A percentile compares a stretch with the other conserved stretches of the same genome.
Evolutionary conservation across 1,139 yeast species (phyloP).

Genomic region (Pichia sp.): DNA sequence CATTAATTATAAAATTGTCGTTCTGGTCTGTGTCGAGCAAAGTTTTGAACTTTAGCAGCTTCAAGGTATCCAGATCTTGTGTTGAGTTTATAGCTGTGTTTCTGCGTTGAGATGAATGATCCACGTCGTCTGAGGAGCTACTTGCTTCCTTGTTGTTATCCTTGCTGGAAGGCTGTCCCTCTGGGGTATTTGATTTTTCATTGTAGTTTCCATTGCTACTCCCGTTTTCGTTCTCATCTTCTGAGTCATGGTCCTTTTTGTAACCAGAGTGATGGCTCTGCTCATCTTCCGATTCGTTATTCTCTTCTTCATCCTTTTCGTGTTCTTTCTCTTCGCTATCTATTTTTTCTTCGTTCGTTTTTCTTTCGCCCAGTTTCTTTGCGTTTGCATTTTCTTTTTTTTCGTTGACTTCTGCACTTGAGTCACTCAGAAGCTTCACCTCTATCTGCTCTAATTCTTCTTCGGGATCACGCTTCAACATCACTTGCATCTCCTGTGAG

Average conservation of each 20-base stretch:
- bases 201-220: background rate
- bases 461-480: background rate
- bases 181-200: background rate
- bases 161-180: background rate
- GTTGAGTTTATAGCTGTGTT: background rate
- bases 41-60: constrained; percentile 1
- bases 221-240: background rate
- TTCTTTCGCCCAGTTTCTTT: background rate
- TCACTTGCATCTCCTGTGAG: background rate
- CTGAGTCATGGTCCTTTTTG: constrained; percentile 3
- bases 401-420: too few relatives aligned
- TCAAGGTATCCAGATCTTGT: constrained; percentile 2
- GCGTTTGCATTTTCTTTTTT: too few relatives aligned
- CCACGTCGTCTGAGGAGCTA: background rate
- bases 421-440: too few relatives aligned
- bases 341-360: background rate
- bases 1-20: constrained; percentile 1
- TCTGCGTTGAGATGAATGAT: background rate
- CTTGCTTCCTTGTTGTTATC: background rate
- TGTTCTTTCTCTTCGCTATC: constrained; percentile 3
- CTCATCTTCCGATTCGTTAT: constrained; percentile 1
- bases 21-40: background rate
- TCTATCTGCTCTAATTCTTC: background rate
- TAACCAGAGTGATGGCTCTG: background rate
- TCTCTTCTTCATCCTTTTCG: constrained; percentile 1